Base-by-base conservation (phyloP, 2,329 filamentous ascomycete species). In the Hypocreales sp. region DNA sequence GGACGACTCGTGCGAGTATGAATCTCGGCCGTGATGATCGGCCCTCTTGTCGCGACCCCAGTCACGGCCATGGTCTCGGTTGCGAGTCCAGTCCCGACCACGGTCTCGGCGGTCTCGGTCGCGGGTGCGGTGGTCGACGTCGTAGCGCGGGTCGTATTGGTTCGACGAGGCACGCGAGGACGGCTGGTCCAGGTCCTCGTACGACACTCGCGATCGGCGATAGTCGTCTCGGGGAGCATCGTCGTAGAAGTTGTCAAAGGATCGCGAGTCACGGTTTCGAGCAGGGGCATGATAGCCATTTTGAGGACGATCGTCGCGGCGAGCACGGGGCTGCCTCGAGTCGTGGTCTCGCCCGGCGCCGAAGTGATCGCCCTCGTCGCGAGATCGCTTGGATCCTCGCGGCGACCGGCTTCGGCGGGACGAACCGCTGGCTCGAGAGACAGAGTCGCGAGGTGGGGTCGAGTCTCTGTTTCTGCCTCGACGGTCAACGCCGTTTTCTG, bases 401-500 rank as follows among this genome's bases (percentile, higher is more conserved):
- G 75, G 73, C 25, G 75, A 77, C 41, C 64, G 58, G 47, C 59
- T 66, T 39, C 58, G 59, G 42, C 61, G 58, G 29, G 50, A 47
- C 12, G 50, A 50, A 37, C 44, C 47, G 42, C 50, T 55, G 39
- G 55, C 42, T 44, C 53, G 60, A 25, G 58, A 52, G 35, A 50
- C 48, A 37, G 53, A 45, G 47, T 58, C 58, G 55, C 56, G 46
- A 24, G 67, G 65, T 40, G 69, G 69, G 36, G 70, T 72, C 47
- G 68, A 67, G 42, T 58, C 48, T 64, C 62, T 68, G 59, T 58
- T 67, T 86, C 83, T 92, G 79, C 79, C 70, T 67, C 66, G 73
- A 72, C 78, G 79, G 82, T 92, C 80, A 92, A 92, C 76, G 71
- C 68, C 74, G 71, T 62, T 75, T 77, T 73, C 68, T 69, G 75